Percentiles rank a stretch among this genome's conserved stretches.
Evolutionary conservation across 176 grass and related monocot species (phyloP).

Genomic region (Alloteropsis semialata): DNA sequence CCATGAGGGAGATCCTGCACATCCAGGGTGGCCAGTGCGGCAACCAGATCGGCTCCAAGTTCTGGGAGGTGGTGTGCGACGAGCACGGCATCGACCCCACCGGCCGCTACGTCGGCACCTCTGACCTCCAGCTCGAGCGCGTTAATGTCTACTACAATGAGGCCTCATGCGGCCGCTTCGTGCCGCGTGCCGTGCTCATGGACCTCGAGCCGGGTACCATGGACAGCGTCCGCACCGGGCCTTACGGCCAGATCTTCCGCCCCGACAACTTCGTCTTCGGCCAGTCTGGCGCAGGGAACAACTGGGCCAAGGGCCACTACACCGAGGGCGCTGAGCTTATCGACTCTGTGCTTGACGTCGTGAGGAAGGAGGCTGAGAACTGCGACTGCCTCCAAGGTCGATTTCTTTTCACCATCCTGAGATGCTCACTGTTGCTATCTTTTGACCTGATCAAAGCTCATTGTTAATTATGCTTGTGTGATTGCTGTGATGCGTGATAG

Average conservation of each 20-base stretch:
- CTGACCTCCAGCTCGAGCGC: conserved; percentile 86
- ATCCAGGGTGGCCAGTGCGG: conserved; percentile 88
- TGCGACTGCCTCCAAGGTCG: conserved; percentile 90
- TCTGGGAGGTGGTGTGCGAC: conserved; percentile 84
- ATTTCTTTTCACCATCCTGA: neutral
- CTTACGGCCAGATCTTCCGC: conserved; percentile 83
- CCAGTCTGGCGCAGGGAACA: conserved; percentile 77
- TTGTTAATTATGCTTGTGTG: conserved; percentile 1
- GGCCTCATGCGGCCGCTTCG: conserved; percentile 82
- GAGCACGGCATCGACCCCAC: conserved; percentile 85
- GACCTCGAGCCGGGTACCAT: conserved; percentile 90
- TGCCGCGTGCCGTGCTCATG: conserved; percentile 86
- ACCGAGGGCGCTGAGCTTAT: conserved; percentile 89
- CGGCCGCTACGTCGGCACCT: conserved; percentile 63
- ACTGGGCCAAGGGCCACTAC: conserved; percentile 94
- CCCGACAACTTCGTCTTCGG: conserved; percentile 88
- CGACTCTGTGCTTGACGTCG: conserved; percentile 81
- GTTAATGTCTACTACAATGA: conserved; percentile 94
- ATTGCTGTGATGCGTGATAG: neutral
- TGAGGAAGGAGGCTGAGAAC: conserved; percentile 89
- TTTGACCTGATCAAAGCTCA: neutral
- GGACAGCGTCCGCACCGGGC: conserved; percentile 85
- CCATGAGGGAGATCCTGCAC: conserved; percentile 91
- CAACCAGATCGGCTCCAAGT: conserved; percentile 88
- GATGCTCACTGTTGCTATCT: neutral